Evolutionary conservation across 2,329 filamentous ascomycete species (phyloP).

Genomic region (Geoglossum cookeanum): DNA sequence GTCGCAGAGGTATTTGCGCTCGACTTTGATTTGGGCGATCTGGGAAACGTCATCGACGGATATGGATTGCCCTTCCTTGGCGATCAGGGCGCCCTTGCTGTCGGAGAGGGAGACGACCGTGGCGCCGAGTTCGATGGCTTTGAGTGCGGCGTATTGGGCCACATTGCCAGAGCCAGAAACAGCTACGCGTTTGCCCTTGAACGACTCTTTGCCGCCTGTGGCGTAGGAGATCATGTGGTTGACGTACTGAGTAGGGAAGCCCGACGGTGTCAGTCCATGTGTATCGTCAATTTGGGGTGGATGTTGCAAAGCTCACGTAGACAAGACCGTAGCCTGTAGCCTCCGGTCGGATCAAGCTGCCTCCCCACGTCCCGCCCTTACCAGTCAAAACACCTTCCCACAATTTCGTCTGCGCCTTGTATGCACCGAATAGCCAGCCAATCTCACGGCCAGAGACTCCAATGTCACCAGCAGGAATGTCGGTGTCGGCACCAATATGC

Average conservation of each 20-base stretch:
- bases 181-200: constrained; percentile 81
- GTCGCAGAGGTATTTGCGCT: constrained; percentile 62
- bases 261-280: not conserved
- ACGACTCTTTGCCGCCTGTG: constrained; percentile 56
- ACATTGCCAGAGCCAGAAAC: constrained; percentile 97
- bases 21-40: constrained; percentile 74
- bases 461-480: constrained; percentile 93
- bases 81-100: constrained; percentile 68
- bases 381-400: constrained; percentile 95
- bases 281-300: not conserved
- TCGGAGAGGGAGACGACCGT: constrained; percentile 87
- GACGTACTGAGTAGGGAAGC: constrained; percentile 43
- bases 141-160: constrained; percentile 90
- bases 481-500: constrained; percentile 91
- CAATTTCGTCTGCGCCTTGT: constrained; percentile 70
- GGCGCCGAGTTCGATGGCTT: constrained; percentile 87
- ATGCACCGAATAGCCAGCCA: constrained; percentile 85
- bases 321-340: constrained; percentile 92
- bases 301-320: constrained; percentile 37
- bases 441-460: constrained; percentile 85
- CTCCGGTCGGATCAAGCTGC: constrained; percentile 84
- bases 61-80: constrained; percentile 51
- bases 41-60: constrained; percentile 57
- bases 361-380: constrained; percentile 87
- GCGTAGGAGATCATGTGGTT: constrained; percentile 88